phyloP scores from a whole-genome alignment of 352 stramenopile genomes.

The Globisporangium rhizosaccharum region DNA sequence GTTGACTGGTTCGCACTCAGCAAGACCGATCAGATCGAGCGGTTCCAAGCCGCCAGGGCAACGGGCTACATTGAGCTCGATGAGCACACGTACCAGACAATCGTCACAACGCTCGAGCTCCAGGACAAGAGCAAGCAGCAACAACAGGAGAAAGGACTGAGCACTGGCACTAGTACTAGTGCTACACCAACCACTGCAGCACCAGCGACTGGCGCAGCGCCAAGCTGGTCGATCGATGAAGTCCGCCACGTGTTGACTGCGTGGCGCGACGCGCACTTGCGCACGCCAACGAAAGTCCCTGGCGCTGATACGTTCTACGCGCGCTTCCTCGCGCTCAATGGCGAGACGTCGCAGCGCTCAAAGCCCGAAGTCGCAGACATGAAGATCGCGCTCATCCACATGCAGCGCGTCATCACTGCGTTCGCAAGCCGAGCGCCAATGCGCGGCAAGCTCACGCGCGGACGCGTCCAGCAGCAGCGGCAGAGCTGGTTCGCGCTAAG shows the following conservation, averaged over 20 bases:
- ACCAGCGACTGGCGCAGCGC: background rate
- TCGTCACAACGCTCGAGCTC: constrained; percentile 9
- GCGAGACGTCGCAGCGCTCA: constrained; percentile 8
- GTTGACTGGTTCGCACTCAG: constrained; percentile 11
- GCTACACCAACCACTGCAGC: background rate
- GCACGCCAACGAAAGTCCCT: constrained; percentile 6
- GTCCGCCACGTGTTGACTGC: constrained; percentile 7
- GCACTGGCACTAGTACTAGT: background rate
- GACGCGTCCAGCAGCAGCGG: constrained; percentile 5
- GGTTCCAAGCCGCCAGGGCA: constrained; percentile 9
- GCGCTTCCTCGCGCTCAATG: constrained; percentile 12
- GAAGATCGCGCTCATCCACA: constrained; percentile 12
- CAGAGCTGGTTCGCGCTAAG: constrained; percentile 13
- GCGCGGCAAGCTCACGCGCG: constrained; percentile 10
- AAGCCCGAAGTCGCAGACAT: constrained; percentile 12
- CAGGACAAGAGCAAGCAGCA: constrained; percentile 11
- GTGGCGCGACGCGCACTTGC: constrained; percentile 8
- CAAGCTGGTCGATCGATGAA: constrained; percentile 1
- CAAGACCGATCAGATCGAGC: constrained; percentile 10
- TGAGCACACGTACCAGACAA: constrained; percentile 12
- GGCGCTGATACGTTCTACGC: constrained; percentile 10
- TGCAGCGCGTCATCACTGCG: constrained; percentile 6
- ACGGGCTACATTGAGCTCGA: constrained; percentile 14
- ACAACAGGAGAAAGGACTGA: background rate
- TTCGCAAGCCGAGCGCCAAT: constrained; percentile 3